Evolutionary conservation across 2,329 filamentous ascomycete species (phyloP).

Genomic region (Parastagonospora avenae): DNA sequence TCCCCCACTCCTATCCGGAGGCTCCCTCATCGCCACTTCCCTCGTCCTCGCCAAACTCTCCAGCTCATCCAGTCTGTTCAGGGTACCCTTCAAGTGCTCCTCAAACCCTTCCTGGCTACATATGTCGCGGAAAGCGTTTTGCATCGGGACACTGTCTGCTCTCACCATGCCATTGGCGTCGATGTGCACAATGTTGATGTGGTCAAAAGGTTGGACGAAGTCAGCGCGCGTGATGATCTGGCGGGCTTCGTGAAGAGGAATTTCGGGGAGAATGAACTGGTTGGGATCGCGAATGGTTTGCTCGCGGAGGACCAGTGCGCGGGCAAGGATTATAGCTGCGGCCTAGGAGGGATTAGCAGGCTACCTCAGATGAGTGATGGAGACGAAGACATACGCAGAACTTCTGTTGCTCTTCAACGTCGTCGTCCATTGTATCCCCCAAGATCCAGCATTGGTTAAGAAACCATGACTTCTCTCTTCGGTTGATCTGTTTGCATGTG

Average conservation of each 20-base stretch:
- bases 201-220: conserved; percentile 89
- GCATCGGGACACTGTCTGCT: conserved; percentile 95
- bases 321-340: conserved; percentile 90
- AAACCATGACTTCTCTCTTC: conserved; percentile 76
- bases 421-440: conserved; percentile 82
- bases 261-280: conserved; percentile 77
- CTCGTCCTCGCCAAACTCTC: conserved; percentile 90
- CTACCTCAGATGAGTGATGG: not conserved
- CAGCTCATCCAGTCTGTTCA: conserved; percentile 84
- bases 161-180: conserved; percentile 84
- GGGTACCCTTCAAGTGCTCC: conserved; percentile 77
- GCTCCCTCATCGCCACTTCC: conserved; percentile 88
- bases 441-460: conserved; percentile 79
- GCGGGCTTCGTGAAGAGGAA: conserved; percentile 50
- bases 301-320: conserved; percentile 83
- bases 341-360: conserved; percentile 56
- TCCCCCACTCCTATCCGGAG: conserved; percentile 32
- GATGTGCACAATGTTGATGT: conserved; percentile 93
- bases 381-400: conserved; percentile 70
- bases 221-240: conserved; percentile 94
- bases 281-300: conserved; percentile 61
- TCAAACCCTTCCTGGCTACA: conserved; percentile 78
- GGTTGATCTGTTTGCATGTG: conserved; percentile 73
- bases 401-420: conserved; percentile 97
- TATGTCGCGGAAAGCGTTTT: conserved; percentile 84